Conservation (phyloP, 176 grass and related monocot genomes). For the Poa annua region DNA sequence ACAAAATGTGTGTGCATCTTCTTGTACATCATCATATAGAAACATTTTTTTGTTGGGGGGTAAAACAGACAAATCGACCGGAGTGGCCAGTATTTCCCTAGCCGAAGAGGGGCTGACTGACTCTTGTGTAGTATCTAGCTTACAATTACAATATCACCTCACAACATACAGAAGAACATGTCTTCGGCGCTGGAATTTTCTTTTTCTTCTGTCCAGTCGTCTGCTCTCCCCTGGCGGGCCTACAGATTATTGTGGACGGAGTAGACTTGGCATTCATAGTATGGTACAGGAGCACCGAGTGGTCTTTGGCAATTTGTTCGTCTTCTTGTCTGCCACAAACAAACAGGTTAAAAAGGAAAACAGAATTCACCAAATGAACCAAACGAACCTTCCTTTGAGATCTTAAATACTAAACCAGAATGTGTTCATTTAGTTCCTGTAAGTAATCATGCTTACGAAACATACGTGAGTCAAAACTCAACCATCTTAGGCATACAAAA, state of each 20-base stretch:
- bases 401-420: constrained; percentile 28
- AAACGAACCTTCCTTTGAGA: background rate
- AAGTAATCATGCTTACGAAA: background rate
- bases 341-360: constrained; percentile 25
- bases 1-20: constrained; percentile 49
- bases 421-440: background rate
- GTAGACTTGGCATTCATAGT: constrained; percentile 36
- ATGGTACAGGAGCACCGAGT: constrained; percentile 69
- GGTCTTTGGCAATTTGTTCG: constrained; percentile 66
- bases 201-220: constrained; percentile 27
- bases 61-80: constrained; percentile 43
- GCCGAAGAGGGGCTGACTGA: constrained; percentile 32
- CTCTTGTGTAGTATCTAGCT: constrained; percentile 59
- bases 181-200: constrained; percentile 2
- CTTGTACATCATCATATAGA: constrained; percentile 61
- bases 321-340: constrained; percentile 66
- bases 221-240: constrained; percentile 16
- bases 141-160: constrained; percentile 54
- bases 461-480: background rate
- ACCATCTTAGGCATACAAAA: background rate
- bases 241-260: constrained; percentile 46
- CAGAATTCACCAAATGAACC: constrained; percentile 29
- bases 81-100: constrained; percentile 41
- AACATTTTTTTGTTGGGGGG: constrained; percentile 44
- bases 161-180: constrained; percentile 40